Percentiles rank a stretch among this genome's conserved stretches.
Evolutionary conservation across 2,329 filamentous ascomycete genomes (phyloP).

Genomic region (Simplicillium sp.): DNA sequence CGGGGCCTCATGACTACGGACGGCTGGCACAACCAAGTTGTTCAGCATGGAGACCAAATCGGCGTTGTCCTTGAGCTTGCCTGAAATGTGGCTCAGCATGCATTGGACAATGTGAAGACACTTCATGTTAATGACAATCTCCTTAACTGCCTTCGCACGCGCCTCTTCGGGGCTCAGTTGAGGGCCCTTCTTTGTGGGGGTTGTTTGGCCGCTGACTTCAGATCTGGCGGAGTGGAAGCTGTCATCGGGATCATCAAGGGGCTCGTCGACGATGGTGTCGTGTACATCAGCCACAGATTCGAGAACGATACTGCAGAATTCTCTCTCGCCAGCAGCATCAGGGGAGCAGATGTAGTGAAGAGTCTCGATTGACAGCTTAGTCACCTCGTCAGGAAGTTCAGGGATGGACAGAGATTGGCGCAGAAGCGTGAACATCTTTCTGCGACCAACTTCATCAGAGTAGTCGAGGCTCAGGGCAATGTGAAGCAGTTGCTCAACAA

Average conservation of each 20-base stretch:
- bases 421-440: conserved; percentile 91
- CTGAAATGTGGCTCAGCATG: conserved; percentile 89
- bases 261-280: conserved; percentile 76
- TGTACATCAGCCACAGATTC: conserved; percentile 96
- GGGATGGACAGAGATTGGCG: conserved; percentile 77
- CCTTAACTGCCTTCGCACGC: conserved; percentile 67
- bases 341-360: conserved; percentile 75
- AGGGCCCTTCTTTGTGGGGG: conserved; percentile 35
- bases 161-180: conserved; percentile 54
- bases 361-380: conserved; percentile 75
- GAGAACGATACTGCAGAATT: conserved; percentile 77
- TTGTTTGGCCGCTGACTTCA: conserved; percentile 62
- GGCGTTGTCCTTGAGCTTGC: conserved; percentile 78
- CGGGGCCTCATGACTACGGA: conserved; percentile 84
- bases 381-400: conserved; percentile 85
- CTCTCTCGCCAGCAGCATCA: conserved; percentile 63
- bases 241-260: conserved; percentile 45
- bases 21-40: conserved; percentile 89
- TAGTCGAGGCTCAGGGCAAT: conserved; percentile 91
- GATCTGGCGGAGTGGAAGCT: conserved; percentile 93
- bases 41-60: conserved; percentile 97
- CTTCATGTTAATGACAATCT: conserved; percentile 97
- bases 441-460: conserved; percentile 88
- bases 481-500: conserved; percentile 88
- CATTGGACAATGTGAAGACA: conserved; percentile 95